A percentile compares a stretch with the other conserved stretches of the same genome.
phyloP scores from a whole-genome alignment of 208 protist species.

The Wallacemonas sp. region DNA sequence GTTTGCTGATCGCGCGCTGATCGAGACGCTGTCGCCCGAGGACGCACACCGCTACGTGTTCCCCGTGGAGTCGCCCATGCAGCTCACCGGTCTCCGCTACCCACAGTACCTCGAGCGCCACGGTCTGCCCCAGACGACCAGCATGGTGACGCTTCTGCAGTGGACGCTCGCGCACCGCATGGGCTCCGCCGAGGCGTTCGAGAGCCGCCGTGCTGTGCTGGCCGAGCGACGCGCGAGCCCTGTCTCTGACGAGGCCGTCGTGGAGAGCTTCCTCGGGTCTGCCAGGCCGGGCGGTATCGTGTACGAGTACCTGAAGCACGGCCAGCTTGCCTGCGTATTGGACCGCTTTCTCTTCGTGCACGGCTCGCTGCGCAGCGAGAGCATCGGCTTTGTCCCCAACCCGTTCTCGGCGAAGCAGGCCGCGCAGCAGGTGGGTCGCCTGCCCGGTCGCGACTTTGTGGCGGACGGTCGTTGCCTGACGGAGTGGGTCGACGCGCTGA shows the following conservation, averaged over 20 bases:
- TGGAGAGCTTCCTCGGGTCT: slow-evolving; percentile 36
- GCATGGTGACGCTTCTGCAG: slow-evolving; percentile 29
- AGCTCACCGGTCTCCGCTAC: slow-evolving; percentile 2
- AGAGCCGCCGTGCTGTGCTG: slow-evolving; percentile 44
- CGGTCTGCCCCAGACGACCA: neutral
- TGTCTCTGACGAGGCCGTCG: slow-evolving; percentile 41
- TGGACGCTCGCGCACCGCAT: slow-evolving; percentile 47
- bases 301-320: slow-evolving; percentile 48
- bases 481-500: slow-evolving; percentile 48
- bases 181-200: slow-evolving; percentile 43
- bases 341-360: slow-evolving; percentile 65
- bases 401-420: slow-evolving; percentile 15
- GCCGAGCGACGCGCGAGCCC: neutral
- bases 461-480: slow-evolving; percentile 1
- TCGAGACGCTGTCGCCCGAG: slow-evolving; percentile 4
- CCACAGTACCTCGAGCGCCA: slow-evolving; percentile 9
- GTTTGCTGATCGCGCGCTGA: slow-evolving; percentile 12
- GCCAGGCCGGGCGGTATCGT: slow-evolving; percentile 38
- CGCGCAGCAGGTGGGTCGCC: neutral
- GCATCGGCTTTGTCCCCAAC: slow-evolving; percentile 43
- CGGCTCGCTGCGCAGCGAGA: slow-evolving; percentile 36
- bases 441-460: slow-evolving; percentile 1
- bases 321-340: slow-evolving; percentile 32
- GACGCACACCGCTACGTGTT: slow-evolving; percentile 12
- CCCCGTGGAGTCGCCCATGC: slow-evolving; percentile 20